phyloP scores from a whole-genome alignment of 1,284 basidiomycete species.

The Coniferiporia weirii region DNA sequence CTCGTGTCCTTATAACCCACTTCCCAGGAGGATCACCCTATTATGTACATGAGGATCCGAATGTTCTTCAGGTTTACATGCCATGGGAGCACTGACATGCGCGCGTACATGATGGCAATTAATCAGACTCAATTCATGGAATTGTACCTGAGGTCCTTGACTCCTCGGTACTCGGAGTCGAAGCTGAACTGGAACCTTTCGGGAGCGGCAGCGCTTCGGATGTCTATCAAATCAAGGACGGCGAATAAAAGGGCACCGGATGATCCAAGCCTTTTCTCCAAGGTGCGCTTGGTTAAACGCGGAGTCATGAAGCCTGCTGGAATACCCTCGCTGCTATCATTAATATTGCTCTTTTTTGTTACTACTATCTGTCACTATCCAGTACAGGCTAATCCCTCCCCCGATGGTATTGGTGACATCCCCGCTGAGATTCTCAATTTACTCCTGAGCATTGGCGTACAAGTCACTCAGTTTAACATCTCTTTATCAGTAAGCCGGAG shows the following conservation, averaged over 20 bases:
- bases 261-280: too few species aligned
- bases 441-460: slow-evolving; percentile 10
- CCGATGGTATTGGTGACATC: slow-evolving; percentile 12
- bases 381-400: not conserved
- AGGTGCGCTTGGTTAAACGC: not conserved
- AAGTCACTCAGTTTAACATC: slow-evolving; percentile 9
- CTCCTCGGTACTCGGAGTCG: not conserved
- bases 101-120: not conserved
- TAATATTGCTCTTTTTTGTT: not conserved
- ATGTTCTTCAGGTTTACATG: not conserved
- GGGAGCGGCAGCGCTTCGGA: too few species aligned
- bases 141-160: not conserved
- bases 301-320: not conserved
- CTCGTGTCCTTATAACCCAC: too few species aligned
- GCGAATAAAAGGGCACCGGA: too few species aligned
- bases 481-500: slow-evolving; percentile 4
- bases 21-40: too few species aligned
- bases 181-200: too few species aligned
- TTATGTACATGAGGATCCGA: not conserved
- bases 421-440: slow-evolving; percentile 8
- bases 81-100: not conserved
- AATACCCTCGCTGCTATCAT: not conserved
- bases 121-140: not conserved
- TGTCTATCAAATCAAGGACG: too few species aligned
- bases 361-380: not conserved